Percentiles rank a stretch among this genome's conserved stretches.
Conservation (phyloP, 1,284 basidiomycete species). For the Earliella scabrosa region DNA sequence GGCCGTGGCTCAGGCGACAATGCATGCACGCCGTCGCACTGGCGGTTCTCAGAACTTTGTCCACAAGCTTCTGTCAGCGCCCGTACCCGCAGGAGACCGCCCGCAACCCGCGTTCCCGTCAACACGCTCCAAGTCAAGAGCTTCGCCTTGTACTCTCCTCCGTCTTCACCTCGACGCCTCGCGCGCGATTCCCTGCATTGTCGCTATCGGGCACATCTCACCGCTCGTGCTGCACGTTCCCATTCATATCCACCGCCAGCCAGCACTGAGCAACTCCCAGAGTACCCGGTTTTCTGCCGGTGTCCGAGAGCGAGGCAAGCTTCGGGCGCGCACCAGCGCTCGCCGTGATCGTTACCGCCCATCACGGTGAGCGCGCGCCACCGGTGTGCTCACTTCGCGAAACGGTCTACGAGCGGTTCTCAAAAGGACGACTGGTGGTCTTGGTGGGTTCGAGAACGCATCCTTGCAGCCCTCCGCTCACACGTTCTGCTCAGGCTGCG, state of each 20-base stretch:
- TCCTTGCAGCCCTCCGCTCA: not conserved
- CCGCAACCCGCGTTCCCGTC: not conserved
- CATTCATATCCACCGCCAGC: not conserved
- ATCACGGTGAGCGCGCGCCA: constrained; percentile 6
- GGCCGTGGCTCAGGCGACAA: not conserved
- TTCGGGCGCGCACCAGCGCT: not conserved
- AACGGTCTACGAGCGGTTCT: too few relatives aligned
- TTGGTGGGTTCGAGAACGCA: not conserved
- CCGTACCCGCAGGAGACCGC: not conserved
- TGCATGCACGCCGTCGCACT: not conserved
- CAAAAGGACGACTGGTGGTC: too few relatives aligned
- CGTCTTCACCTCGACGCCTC: not conserved
- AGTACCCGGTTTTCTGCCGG: not conserved
- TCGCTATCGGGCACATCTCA: not conserved
- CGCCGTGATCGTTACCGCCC: constrained; percentile 2
- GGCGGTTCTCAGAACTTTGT: constrained; percentile 8
- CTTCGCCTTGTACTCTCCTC: not conserved
- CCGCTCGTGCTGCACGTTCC: too few relatives aligned
- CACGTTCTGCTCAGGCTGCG: not conserved
- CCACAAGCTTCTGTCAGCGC: constrained; percentile 13
- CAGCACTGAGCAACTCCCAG: too few relatives aligned
- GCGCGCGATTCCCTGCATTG: not conserved
- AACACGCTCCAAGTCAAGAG: constrained; percentile 5
- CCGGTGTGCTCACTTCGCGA: too few relatives aligned
- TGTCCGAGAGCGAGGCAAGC: not conserved